These are phyloP conservation scores for Stemphylium beticola DNA, from an alignment of 2,329 filamentous ascomycete species.

Conservation along the genomic window DNA sequence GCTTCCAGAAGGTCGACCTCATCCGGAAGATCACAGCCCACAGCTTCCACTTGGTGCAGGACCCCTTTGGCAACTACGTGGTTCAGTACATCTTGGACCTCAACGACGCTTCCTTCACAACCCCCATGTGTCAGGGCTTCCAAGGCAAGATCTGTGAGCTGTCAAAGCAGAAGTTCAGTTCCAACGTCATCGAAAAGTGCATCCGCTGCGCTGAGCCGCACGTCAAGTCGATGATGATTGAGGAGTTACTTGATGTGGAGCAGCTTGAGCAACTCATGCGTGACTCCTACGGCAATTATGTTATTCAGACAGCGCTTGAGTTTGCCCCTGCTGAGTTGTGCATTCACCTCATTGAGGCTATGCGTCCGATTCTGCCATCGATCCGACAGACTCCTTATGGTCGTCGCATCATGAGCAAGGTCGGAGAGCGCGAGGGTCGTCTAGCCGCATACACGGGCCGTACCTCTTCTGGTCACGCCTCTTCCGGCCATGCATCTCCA, in stretches of 20 bases:
- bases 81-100: constrained; percentile 98
- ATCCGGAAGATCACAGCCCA: constrained; percentile 87
- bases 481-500: constrained; percentile 36
- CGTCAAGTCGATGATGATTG: constrained; percentile 80
- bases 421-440: constrained; percentile 63
- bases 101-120: constrained; percentile 84
- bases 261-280: constrained; percentile 89
- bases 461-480: constrained; percentile 26
- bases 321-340: constrained; percentile 44
- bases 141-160: constrained; percentile 71
- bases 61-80: constrained; percentile 98
- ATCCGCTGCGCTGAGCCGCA: constrained; percentile 79
- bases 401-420: constrained; percentile 90
- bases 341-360: constrained; percentile 74
- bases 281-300: constrained; percentile 96
- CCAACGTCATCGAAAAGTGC: constrained; percentile 95
- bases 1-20: constrained; percentile 84
- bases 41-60: constrained; percentile 88
- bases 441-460: constrained; percentile 42
- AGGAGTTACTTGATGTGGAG: constrained; percentile 74
- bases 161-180: constrained; percentile 98
- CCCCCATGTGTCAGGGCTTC: constrained; percentile 85
- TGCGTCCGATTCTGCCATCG: constrained; percentile 81
- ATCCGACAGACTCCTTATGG: constrained; percentile 94
- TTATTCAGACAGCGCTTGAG: constrained; percentile 83